Conservation (phyloP, 345 rosid genomes). For the Stellera chamaejasme region DNA sequence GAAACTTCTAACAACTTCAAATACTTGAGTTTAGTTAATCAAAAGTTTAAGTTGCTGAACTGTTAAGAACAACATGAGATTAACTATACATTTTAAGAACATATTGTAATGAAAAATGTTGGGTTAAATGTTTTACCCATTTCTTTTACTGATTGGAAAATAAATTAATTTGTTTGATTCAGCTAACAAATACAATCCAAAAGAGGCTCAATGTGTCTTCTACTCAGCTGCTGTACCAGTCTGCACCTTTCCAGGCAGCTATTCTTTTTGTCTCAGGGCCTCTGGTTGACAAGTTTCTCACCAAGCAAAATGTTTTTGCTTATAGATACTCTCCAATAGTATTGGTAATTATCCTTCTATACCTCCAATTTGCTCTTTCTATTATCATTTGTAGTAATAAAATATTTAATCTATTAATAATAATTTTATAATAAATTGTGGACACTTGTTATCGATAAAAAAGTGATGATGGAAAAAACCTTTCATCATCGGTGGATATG, state of each 20-base stretch:
- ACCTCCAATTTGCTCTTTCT: background rate
- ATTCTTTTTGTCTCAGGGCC: slow-evolving; percentile 94
- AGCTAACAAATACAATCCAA: slow-evolving; percentile 96
- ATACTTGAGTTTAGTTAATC: too few relatives aligned
- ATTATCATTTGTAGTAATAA: background rate
- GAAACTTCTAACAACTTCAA: too few relatives aligned
- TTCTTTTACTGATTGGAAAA: background rate
- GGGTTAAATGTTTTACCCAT: background rate
- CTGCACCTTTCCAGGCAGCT: slow-evolving; percentile 99
- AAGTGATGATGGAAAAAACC: too few relatives aligned
- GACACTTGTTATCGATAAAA: too few relatives aligned
- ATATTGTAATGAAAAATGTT: too few relatives aligned
- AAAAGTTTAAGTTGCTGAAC: too few relatives aligned
- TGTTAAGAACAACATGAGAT: too few relatives aligned
- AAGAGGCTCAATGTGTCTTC: slow-evolving; percentile 91
- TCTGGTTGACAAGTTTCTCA: slow-evolving; percentile 78
- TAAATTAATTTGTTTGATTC: slow-evolving; percentile 7
- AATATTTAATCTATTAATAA: too few relatives aligned
- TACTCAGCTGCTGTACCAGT: slow-evolving; percentile 91
- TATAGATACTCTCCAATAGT: slow-evolving; percentile 71
- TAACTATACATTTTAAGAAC: too few relatives aligned
- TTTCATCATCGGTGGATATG: too few relatives aligned
- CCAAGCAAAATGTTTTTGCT: slow-evolving; percentile 80
- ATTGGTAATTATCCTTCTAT: slow-evolving; percentile 29
- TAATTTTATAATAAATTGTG: too few relatives aligned